Conservation (phyloP, 768 basidiomycete species). For the Rhodotorula taiwanensis region DNA sequence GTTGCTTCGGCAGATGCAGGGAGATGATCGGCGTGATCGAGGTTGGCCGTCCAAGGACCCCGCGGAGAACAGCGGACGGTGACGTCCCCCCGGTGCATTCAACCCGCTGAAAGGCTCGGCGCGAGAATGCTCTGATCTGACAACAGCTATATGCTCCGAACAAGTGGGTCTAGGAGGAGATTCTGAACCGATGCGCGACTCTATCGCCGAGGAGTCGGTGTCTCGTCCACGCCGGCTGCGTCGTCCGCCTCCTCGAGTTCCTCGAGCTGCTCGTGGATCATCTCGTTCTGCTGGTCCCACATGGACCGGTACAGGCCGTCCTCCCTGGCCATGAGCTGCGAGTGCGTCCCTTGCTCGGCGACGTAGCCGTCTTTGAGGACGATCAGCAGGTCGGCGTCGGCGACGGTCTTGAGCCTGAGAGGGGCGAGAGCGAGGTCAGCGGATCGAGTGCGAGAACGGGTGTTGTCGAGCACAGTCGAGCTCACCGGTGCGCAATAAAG, state of each 20-base stretch:
- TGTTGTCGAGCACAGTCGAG: too few species aligned
- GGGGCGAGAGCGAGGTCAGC: background rate
- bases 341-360: constrained; percentile 88
- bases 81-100: too few species aligned
- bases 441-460: too few species aligned
- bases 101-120: too few species aligned
- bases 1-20: too few species aligned
- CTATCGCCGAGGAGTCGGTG: background rate
- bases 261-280: background rate
- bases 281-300: constrained; percentile 37
- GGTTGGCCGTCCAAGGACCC: too few species aligned
- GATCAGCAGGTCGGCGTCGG: constrained; percentile 84
- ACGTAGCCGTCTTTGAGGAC: constrained; percentile 86
- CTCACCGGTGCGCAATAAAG: constrained; percentile 81
- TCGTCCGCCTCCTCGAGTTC: background rate
- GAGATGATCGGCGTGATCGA: too few species aligned
- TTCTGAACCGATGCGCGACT: too few species aligned
- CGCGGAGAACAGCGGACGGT: too few species aligned
- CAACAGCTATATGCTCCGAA: too few species aligned
- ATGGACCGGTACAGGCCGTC: constrained; percentile 47
- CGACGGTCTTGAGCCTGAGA: constrained; percentile 63
- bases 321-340: constrained; percentile 63
- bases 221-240: background rate
- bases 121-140: too few species aligned
- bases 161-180: too few species aligned